Evolutionary conservation across 352 stramenopile species (phyloP).

Genomic region (Globisporangium cederbergense): DNA sequence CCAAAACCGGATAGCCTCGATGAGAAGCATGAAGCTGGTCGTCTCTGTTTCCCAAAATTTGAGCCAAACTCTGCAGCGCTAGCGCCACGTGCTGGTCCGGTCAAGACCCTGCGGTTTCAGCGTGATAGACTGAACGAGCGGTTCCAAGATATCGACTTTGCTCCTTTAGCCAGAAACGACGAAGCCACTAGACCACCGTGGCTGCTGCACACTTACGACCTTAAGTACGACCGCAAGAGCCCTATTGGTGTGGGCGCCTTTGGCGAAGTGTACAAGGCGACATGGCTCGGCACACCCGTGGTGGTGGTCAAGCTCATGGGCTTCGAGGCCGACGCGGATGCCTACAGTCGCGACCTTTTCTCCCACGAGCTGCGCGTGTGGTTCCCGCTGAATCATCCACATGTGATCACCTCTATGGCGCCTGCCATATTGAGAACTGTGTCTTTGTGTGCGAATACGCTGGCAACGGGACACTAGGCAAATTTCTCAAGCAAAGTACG

Average conservation of each 20-base stretch:
- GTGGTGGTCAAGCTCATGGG: constrained; percentile 14
- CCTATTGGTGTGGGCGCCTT: not conserved
- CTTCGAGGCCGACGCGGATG: not conserved
- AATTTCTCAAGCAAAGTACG: not conserved
- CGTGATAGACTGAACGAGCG: not conserved
- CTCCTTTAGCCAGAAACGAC: not conserved
- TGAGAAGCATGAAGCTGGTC: not conserved
- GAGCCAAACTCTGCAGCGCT: not conserved
- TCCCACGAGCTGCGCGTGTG: constrained; percentile 12
- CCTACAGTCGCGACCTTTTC: constrained; percentile 5
- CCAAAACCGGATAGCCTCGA: no score
- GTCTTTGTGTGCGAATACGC: constrained; percentile 9
- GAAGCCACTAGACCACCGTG: not conserved
- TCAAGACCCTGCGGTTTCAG: not conserved
- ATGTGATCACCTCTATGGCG: constrained; percentile 10
- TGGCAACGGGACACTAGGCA: not conserved
- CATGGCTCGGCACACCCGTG: not conserved
- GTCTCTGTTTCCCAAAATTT: not conserved
- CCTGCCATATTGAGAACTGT: not conserved
- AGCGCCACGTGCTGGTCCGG: not conserved
- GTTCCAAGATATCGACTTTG: not conserved
- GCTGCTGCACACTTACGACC: not conserved
- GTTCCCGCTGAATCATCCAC: constrained; percentile 8
- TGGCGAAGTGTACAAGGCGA: not conserved
- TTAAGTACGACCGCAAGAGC: not conserved